Evolutionary conservation across 768 basidiomycete species (phyloP).

Genomic region (Lactifluus rugatus): DNA sequence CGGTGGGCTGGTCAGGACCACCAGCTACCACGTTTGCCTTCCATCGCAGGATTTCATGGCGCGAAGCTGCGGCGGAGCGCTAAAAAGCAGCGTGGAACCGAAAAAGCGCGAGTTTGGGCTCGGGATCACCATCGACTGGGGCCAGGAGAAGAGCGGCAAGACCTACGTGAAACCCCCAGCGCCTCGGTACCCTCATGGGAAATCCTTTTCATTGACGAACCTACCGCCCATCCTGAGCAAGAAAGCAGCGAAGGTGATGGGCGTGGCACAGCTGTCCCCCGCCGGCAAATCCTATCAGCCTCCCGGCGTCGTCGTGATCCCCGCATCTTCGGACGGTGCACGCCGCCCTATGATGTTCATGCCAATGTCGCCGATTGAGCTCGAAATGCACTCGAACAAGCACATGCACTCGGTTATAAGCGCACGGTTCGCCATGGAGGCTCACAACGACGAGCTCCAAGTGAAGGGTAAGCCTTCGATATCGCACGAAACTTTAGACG

Average conservation of each 20-base stretch:
- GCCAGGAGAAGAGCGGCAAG: constrained; percentile 27
- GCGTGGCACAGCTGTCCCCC: constrained; percentile 17
- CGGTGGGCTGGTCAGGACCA: constrained; percentile 33
- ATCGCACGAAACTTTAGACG: constrained; percentile 28
- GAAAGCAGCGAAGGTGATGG: constrained; percentile 33
- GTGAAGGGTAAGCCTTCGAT: constrained; percentile 21
- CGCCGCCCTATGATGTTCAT: constrained; percentile 47
- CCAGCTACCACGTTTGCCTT: constrained; percentile 45
- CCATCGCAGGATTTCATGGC: constrained; percentile 35
- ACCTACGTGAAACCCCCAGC: constrained; percentile 19
- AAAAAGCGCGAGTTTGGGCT: constrained; percentile 28
- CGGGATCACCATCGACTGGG: constrained; percentile 27
- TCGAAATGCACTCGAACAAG: constrained; percentile 71
- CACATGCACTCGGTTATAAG: constrained; percentile 55
- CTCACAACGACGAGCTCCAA: constrained; percentile 34
- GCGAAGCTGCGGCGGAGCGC: constrained; percentile 19
- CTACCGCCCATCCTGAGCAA: constrained; percentile 23
- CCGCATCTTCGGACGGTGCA: background rate
- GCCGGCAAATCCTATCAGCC: constrained; percentile 35
- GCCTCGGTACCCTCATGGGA: constrained; percentile 25
- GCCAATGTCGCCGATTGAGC: constrained; percentile 44
- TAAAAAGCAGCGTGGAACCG: constrained; percentile 13
- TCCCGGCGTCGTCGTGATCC: constrained; percentile 45
- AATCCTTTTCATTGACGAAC: background rate
- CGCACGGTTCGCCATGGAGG: constrained; percentile 47